Evolutionary conservation across 164 flowering plant species (phyloP), one percentile per base, ranked within the genome.

Genomic region (Tinospora cordifolia): DNA sequence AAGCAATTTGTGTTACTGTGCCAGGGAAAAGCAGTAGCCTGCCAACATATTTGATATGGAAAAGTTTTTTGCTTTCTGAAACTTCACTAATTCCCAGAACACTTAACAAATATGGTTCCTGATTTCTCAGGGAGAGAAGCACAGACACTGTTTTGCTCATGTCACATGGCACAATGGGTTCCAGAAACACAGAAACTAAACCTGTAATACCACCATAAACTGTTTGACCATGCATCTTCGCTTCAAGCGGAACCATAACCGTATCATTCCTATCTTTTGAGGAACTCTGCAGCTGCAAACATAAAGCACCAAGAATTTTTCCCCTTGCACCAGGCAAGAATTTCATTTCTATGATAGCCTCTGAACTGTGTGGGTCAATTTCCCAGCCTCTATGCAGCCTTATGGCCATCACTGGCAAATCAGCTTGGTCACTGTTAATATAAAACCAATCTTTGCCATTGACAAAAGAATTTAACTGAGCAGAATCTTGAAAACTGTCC

Each of bases 1-100:
- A 62, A 71, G 93, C 90, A 46, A 84, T 81, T 75, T 77, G 85
- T 46, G 96, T 88, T 21, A 69, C 64, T 63, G 85, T 76, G 21
- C 83, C 84, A 25, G 95, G 96, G 59, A 85, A 83, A 66, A 92
- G 87, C 38, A 92, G 44, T 68, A 92, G 81, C 49, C 90, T 89
- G 69, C 86, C 84, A 62, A 79, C 65, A 71, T 84, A 83, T 72
- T 85, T 85, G 46, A 86, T 80, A 49, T 78, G 77, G 67, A 92
- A 82, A 72, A 71, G 26, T 58, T 80, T 69, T 10, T 41, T 27
- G 15, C 63, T 68, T 49, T 83, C 83, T 25, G 84, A 72, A 67
- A 85, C 81, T 80, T 84, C 84, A 74, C 62, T 81, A 65, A 90
- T 80, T 72, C 82, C 81, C 63, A 75, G 74, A 77, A 88, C 68